Evolutionary conservation across 2,329 filamentous ascomycete species (phyloP), one percentile per base, ranked within the genome.

Genomic region (Epichloe baconii): DNA sequence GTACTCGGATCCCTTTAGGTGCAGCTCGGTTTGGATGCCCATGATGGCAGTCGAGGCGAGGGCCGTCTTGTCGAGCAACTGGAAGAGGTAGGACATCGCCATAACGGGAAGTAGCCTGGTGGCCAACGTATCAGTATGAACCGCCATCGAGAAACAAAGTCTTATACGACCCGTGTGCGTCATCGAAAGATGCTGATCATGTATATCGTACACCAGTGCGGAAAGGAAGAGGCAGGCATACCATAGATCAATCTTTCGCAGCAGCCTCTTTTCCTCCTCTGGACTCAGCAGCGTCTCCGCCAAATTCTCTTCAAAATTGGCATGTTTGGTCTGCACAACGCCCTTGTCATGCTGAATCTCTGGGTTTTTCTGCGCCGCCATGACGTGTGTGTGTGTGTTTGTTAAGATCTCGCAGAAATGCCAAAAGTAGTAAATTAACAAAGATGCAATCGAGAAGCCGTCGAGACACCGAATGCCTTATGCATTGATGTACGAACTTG

Each of bases 41-140:
- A 77, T 70, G 54, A 77, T 66, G 38, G 71, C 71, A 0, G 74
- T 71, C 59, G 75, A 76, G n/a, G 66, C 70, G 1, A 80, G 63
- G 0, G 72, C 73, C 0, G 75, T 76, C 61, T 83, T 82, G 64
- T 83, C 80, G 2, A 79, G 67, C 55, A 76, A 82, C 54, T 82
- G 79, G 5, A 82, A 64, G n/a, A 76, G 72, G 58, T 82, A 82
- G 1, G 70, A 76, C 58, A 56, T 69, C 51, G 65, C 77, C 68
- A 75, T 71, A 52, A 72, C 53, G 4, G 72, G 80, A 62, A 82
- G 71, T 34, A 79, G 56, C 64, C 72, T 73, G 35, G 26, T 31
- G 26, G 26, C 26, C 8, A 31, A 31, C 26, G 26, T 31, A 31
- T 31, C 8, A 31, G 26, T 31, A 31, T 31, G 3, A 31, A 31